phyloP scores from a whole-genome alignment of 2,329 filamentous ascomycete species.

The Chaetoscypha palmicola region DNA sequence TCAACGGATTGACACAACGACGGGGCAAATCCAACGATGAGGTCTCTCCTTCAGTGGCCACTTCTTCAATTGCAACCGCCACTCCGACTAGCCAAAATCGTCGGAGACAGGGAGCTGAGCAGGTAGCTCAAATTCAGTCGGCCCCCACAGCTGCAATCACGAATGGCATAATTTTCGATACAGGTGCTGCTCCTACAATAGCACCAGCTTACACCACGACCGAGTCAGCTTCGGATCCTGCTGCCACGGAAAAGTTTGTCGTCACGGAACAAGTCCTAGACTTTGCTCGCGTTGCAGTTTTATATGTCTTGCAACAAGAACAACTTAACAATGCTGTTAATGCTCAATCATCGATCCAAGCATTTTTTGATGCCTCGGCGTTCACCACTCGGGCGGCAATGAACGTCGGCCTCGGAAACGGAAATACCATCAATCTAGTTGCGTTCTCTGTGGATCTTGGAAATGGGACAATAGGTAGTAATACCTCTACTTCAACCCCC shows the following conservation, averaged over 20 bases:
- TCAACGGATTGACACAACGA: slow-evolving; percentile 47
- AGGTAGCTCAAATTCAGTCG: background rate
- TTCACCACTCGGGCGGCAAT: slow-evolving; percentile 18
- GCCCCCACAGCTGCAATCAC: slow-evolving; percentile 2
- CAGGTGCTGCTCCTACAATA: background rate
- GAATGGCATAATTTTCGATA: slow-evolving; percentile 10
- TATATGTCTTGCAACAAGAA: slow-evolving; percentile 54
- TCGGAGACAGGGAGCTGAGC: background rate
- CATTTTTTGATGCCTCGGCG: slow-evolving; percentile 40
- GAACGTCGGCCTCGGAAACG: slow-evolving; percentile 26
- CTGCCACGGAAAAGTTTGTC: slow-evolving; percentile 34
- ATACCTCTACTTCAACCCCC: background rate
- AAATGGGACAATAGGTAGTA: slow-evolving; percentile 14
- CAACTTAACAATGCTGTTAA: slow-evolving; percentile 42
- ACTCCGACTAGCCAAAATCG: background rate
- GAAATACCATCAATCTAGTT: slow-evolving; percentile 22
- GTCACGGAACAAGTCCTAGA: slow-evolving; percentile 52
- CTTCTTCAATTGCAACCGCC: background rate
- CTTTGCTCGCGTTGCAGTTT: slow-evolving; percentile 55
- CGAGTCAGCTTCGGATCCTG: slow-evolving; percentile 7
- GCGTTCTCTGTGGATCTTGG: slow-evolving; percentile 16
- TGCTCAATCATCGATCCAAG: slow-evolving; percentile 48
- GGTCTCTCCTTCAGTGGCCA: slow-evolving; percentile 5
- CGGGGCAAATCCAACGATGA: slow-evolving; percentile 14
- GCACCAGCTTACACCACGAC: slow-evolving; percentile 11